Evolutionary conservation across 495 filamentous ascomycete genomes (phyloP).

Genomic region (Hypoxylon crocopeplum): DNA sequence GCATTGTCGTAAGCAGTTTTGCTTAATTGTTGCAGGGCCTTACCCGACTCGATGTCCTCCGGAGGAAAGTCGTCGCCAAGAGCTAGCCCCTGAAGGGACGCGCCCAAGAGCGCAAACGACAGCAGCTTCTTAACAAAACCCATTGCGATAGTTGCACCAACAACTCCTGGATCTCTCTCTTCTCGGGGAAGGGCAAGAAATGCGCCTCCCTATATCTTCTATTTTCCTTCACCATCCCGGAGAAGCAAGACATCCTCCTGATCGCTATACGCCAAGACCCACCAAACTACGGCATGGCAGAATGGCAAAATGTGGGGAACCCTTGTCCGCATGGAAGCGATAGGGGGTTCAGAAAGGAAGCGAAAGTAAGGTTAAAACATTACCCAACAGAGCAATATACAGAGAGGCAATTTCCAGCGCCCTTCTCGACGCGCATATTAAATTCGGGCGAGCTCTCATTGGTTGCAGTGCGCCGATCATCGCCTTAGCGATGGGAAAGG

Average conservation of each 20-base stretch:
- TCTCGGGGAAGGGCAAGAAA: conserved; percentile 3
- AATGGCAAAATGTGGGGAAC: conserved; percentile 36
- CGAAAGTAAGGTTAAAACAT: conserved; percentile 24
- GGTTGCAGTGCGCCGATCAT: conserved; percentile 28
- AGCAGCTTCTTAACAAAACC: conserved; percentile 31
- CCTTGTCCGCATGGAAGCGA: conserved; percentile 30
- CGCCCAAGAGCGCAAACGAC: conserved; percentile 28
- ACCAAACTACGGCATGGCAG: conserved; percentile 30
- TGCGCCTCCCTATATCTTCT: conserved; percentile 19
- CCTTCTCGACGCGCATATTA: conserved; percentile 25
- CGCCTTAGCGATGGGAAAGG: conserved; percentile 38
- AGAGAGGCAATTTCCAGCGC: conserved; percentile 21
- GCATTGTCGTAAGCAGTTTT: conserved; percentile 45
- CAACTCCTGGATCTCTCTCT: conserved; percentile 4
- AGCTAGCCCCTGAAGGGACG: conserved; percentile 35
- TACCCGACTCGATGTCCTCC: conserved; percentile 47
- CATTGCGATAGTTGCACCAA: conserved; percentile 29
- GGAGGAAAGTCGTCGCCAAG: conserved; percentile 39
- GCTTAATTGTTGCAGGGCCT: conserved; percentile 43
- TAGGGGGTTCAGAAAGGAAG: not conserved
- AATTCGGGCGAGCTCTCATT: conserved; percentile 12
- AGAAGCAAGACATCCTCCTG: not conserved
- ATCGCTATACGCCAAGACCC: conserved; percentile 31
- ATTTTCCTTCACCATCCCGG: conserved; percentile 1
- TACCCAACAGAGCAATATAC: conserved; percentile 20